phyloP scores from a whole-genome alignment of 1,284 basidiomycete species.

The Malassezia dermatis region DNA sequence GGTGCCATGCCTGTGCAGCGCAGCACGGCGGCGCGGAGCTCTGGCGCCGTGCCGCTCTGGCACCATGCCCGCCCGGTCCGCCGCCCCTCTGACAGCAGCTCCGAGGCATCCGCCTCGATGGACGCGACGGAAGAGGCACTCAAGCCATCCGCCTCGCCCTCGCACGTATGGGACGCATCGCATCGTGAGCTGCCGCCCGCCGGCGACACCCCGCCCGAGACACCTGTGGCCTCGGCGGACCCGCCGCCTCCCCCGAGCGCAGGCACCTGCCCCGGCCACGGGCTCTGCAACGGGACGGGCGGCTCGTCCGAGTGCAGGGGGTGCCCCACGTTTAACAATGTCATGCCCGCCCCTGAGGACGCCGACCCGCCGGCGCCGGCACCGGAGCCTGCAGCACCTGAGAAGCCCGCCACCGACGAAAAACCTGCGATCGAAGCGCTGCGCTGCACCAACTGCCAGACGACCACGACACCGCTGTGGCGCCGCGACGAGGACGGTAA shows the following conservation, averaged over 20 bases:
- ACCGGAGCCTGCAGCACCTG: background rate
- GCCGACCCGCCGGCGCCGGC: background rate
- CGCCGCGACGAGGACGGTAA: conserved; percentile 81
- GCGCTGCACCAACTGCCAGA: conserved; percentile 72
- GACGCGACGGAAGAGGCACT: background rate
- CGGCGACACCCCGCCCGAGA: background rate
- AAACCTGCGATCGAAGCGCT: conserved; percentile 27
- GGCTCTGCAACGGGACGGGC: conserved; percentile 42
- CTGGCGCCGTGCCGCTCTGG: background rate
- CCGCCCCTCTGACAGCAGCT: background rate
- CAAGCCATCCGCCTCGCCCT: background rate
- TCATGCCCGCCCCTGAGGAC: background rate
- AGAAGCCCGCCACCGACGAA: background rate
- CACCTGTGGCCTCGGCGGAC: background rate
- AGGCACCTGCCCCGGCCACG: conserved; percentile 40
- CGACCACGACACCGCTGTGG: conserved; percentile 79
- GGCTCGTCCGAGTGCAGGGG: conserved; percentile 37
- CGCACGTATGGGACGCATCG: background rate
- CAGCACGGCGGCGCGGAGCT: background rate
- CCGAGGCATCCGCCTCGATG: background rate
- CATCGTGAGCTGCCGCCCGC: background rate
- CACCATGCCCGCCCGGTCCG: background rate
- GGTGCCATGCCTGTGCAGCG: background rate
- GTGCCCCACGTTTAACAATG: conserved; percentile 44
- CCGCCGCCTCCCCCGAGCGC: background rate